phyloP scores from a whole-genome alignment of 257 asterid species.

The Ilex aquifolium region DNA sequence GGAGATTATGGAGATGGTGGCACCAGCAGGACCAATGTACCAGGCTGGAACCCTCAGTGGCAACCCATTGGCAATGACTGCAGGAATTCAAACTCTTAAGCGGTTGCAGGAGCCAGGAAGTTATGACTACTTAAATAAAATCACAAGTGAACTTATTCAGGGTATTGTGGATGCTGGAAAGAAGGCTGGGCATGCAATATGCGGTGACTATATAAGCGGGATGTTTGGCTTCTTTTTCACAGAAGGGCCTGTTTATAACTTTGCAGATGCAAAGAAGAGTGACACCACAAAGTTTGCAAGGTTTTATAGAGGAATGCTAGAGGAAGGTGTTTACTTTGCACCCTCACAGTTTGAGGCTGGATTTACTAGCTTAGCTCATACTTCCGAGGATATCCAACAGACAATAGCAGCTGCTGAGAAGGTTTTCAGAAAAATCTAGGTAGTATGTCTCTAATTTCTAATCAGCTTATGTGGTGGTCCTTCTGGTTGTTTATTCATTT shows the following conservation, averaged over 20 bases:
- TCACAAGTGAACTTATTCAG: conserved; percentile 58
- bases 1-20: conserved; percentile 99
- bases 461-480: not conserved
- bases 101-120: conserved; percentile 64
- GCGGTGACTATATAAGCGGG: conserved; percentile 76
- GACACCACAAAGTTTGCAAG: conserved; percentile 72
- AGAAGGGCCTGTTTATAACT: conserved; percentile 70
- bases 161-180: conserved; percentile 77
- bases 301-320: conserved; percentile 79
- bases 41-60: conserved; percentile 99
- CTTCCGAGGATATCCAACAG: conserved; percentile 63
- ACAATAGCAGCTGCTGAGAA: conserved; percentile 84
- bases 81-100: conserved; percentile 93
- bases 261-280: conserved; percentile 90
- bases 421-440: conserved; percentile 34
- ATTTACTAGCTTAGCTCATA: conserved; percentile 83
- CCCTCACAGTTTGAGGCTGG: conserved; percentile 99
- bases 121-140: conserved; percentile 66
- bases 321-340: conserved; percentile 91
- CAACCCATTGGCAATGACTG: conserved; percentile 98
- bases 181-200: conserved; percentile 84
- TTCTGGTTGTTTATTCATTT: no score
- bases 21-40: conserved; percentile 98
- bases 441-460: not conserved
- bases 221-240: conserved; percentile 94